phyloP scores from a whole-genome alignment of 2,329 filamentous ascomycete species.

The Fusarium ambrosium region DNA sequence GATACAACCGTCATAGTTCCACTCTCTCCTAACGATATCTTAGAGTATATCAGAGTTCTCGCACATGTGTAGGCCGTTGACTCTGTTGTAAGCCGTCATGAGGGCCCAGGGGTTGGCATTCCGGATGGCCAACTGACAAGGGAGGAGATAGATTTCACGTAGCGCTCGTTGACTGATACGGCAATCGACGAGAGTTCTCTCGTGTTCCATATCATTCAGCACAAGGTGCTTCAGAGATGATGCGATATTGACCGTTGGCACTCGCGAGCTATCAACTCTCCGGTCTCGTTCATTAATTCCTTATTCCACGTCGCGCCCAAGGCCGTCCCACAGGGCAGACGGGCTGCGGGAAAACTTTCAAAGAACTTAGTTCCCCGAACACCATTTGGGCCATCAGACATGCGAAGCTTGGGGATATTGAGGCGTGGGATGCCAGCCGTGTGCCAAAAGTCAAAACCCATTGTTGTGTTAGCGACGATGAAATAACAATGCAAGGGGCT shows the following conservation, averaged over 20 bases:
- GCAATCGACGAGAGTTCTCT: constrained; percentile 67
- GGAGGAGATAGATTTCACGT: background rate
- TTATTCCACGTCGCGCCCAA: constrained; percentile 71
- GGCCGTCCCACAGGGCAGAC: constrained; percentile 70
- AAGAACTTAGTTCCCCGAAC: constrained; percentile 78
- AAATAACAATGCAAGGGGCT: background rate
- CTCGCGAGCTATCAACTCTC: constrained; percentile 65
- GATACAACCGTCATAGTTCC: constrained; percentile 69
- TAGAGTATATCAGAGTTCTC: constrained; percentile 66
- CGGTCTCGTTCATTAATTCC: constrained; percentile 64
- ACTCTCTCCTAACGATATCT: constrained; percentile 66
- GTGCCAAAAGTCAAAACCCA: constrained; percentile 73
- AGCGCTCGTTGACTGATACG: constrained; percentile 27
- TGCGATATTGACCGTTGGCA: constrained; percentile 74
- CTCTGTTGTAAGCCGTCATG: constrained; percentile 72
- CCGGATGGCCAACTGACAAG: constrained; percentile 41
- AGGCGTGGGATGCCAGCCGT: constrained; percentile 71
- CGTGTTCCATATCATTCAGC: constrained; percentile 72
- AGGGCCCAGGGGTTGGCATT: constrained; percentile 65
- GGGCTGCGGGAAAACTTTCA: constrained; percentile 70
- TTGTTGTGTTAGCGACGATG: background rate
- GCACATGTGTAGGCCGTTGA: constrained; percentile 69
- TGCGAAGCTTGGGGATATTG: constrained; percentile 73
- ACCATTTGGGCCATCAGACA: constrained; percentile 78
- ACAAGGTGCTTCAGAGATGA: constrained; percentile 73